Evolutionary conservation across 306 rosid species (phyloP), one percentile per base, ranked within the genome.

Genomic region (Mucuna pruriens): DNA sequence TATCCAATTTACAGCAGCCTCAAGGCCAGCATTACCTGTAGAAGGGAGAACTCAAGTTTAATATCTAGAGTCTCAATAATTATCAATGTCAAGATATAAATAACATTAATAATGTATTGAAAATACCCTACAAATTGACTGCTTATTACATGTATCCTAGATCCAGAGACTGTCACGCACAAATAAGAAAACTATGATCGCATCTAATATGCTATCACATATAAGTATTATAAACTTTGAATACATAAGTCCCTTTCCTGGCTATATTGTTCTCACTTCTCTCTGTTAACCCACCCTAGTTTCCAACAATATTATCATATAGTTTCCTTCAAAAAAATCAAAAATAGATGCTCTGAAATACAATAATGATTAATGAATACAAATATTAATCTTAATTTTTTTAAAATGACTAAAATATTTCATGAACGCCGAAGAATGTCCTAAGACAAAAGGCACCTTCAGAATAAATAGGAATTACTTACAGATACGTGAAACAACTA

Each of bases 1-100:
- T 75, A 95, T 84, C 99, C 99, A 95, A 83, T 73, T 91, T 57
- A 95, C 89, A 23, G 98, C 97, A 82, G 91, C 93, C 89, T 95
- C 99, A 72, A 95, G 84, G 80, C 99, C 78, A 76, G 86, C 71
- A 85, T 92, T 93, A 83, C 97, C 98, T 95, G 80, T 44, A 75
- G 64, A 89, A 78, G 71, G 74, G 75, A 83, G 65, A 77, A 79
- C 38, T 40, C 29, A 81, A 6, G 80, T 86, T 82, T 74, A 66
- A 74, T 57, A 68, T 69, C 63, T 4, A 69, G 78, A 76, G 55
- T 36, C n/a, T 57, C 16, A 5, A 48, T 66, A 76, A 22, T 16
- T 26, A 78, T 55, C 51, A 71, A 64, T 44, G 6, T 40, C 45
- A 44, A 19, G 52, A 72, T 72, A 51, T 60, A 54, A 23, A 69